Evolutionary conservation across 164 flowering plant genomes (phyloP).

Genomic region (Paratinospora sagittata): DNA sequence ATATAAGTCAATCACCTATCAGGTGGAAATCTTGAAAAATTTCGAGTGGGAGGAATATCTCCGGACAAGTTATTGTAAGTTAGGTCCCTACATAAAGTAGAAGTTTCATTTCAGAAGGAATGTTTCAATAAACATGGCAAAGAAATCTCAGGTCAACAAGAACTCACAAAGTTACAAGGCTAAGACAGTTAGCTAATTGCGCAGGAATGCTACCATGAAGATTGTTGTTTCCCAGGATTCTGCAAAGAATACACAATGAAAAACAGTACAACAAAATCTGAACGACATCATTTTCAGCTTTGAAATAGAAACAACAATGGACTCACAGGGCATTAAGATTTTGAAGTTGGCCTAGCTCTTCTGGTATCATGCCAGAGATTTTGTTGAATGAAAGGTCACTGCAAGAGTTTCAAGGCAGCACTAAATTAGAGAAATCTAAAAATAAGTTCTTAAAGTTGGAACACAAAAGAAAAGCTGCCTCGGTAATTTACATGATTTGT

Average conservation of each 20-base stretch:
- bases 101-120: not conserved
- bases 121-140: not conserved
- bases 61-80: constrained; percentile 88
- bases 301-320: not conserved
- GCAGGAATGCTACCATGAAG: constrained; percentile 62
- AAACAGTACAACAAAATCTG: not conserved
- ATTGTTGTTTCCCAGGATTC: constrained; percentile 67
- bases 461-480: not conserved
- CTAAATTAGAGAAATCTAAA: not conserved
- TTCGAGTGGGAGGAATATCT: constrained; percentile 39
- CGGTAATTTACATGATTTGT: constrained; percentile 50
- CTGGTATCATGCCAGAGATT: constrained; percentile 62
- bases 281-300: not conserved
- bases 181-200: constrained; percentile 72
- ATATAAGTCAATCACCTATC: constrained; percentile 42
- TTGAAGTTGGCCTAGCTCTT: constrained; percentile 72
- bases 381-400: constrained; percentile 82
- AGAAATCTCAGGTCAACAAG: not conserved
- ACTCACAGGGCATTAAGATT: constrained; percentile 66
- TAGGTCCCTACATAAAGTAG: constrained; percentile 43
- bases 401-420: not conserved
- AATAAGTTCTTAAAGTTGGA: not conserved
- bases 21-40: constrained; percentile 63
- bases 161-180: constrained; percentile 59
- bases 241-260: constrained; percentile 10